Percentiles rank a stretch among this genome's conserved stretches.
These are phyloP conservation scores for Drechmeria coniospora DNA, from an alignment of 2,329 filamentous ascomycete genomes.

Conservation along the genomic window DNA sequence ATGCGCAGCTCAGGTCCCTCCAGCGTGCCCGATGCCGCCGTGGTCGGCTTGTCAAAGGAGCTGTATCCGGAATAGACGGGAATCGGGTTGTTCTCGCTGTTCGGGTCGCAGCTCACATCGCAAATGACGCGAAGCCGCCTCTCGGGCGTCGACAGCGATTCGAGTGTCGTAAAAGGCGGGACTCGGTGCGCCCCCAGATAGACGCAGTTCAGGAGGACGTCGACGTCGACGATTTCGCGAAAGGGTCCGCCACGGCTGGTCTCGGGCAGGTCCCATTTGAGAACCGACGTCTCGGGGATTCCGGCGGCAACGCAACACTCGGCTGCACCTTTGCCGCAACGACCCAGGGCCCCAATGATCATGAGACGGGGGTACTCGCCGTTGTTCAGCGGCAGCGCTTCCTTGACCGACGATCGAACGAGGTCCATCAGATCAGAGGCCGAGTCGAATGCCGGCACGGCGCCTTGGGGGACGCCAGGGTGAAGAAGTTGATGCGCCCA, in stretches of 20 bases:
- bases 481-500: constrained; percentile 74
- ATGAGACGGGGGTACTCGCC: constrained; percentile 58
- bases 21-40: too few species aligned
- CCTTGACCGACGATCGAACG: constrained; percentile 56
- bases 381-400: constrained; percentile 54
- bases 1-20: too few species aligned
- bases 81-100: constrained; percentile 49
- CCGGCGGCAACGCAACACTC: constrained; percentile 65
- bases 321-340: constrained; percentile 74
- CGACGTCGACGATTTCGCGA: constrained; percentile 57
- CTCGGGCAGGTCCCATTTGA: constrained; percentile 58
- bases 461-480: constrained; percentile 28
- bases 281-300: constrained; percentile 29
- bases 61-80: constrained; percentile 70
- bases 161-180: constrained; percentile 58
- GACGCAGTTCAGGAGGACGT: constrained; percentile 59
- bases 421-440: constrained; percentile 17
- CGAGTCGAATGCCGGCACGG: constrained; percentile 39
- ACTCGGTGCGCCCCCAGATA: constrained; percentile 25
- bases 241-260: constrained; percentile 61
- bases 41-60: constrained; percentile 66
- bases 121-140: constrained; percentile 65
- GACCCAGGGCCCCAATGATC: constrained; percentile 70
- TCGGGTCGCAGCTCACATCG: constrained; percentile 60
- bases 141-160: constrained; percentile 39